Evolutionary conservation across 768 basidiomycete genomes (phyloP).

Genomic region (Suillus alpinus): DNA sequence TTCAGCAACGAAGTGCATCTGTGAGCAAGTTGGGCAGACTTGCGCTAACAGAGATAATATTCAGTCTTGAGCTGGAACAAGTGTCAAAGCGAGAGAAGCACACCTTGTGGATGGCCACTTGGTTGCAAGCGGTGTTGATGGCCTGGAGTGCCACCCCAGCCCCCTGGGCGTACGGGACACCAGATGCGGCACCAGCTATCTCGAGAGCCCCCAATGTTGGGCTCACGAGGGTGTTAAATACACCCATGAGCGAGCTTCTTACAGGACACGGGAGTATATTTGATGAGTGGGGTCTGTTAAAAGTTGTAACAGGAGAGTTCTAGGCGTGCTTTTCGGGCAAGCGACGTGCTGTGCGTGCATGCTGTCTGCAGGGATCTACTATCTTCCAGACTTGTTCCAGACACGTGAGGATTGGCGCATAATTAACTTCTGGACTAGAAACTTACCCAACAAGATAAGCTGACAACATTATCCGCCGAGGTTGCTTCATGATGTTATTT

Average conservation of each 20-base stretch:
- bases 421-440: neutral
- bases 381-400: neutral
- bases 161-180: slow-evolving; percentile 45
- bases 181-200: slow-evolving; percentile 41
- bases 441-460: neutral
- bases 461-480: neutral
- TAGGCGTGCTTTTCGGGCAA: neutral
- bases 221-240: slow-evolving; percentile 7
- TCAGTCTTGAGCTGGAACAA: slow-evolving; percentile 5
- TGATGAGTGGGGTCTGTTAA: neutral
- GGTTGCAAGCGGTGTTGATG: slow-evolving; percentile 44
- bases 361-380: neutral
- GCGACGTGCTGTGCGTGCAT: neutral
- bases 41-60: slow-evolving; percentile 25
- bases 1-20: slow-evolving; percentile 41
- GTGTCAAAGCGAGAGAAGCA: slow-evolving; percentile 2
- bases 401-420: neutral
- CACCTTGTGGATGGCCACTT: slow-evolving; percentile 51
- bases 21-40: slow-evolving; percentile 39
- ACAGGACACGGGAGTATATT: neutral
- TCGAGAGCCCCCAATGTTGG: slow-evolving; percentile 32
- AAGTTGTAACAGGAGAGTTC: neutral
- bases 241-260: neutral
- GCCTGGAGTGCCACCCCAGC: slow-evolving; percentile 42
- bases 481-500: neutral